Percentiles rank a stretch among this genome's conserved stretches.
phyloP scores from a whole-genome alignment of 495 filamentous ascomycete genomes.

The Hypoxylon perforatum region DNA sequence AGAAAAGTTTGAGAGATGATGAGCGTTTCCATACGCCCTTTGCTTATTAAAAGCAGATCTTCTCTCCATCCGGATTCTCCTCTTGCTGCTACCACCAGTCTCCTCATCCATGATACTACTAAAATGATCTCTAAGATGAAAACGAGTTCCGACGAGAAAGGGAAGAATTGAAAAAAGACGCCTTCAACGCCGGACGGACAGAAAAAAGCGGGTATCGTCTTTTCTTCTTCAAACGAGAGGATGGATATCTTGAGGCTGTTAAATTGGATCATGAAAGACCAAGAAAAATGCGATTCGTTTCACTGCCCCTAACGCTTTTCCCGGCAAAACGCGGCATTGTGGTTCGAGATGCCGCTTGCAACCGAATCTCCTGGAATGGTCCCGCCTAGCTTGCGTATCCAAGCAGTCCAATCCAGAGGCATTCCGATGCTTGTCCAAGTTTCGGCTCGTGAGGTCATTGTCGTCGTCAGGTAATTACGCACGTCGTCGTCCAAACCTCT shows the following conservation, averaged over 20 bases:
- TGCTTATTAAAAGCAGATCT: constrained; percentile 11
- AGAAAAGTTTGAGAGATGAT: too few species aligned
- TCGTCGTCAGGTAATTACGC: constrained; percentile 20
- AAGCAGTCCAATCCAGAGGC: constrained; percentile 8
- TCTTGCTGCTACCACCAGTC: background rate
- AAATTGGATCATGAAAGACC: constrained; percentile 29
- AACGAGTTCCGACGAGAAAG: constrained; percentile 22
- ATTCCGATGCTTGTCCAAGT: constrained; percentile 21
- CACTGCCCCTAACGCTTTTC: background rate
- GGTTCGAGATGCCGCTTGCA: constrained; percentile 9
- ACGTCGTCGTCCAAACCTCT: constrained; percentile 1
- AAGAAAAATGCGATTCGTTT: constrained; percentile 28
- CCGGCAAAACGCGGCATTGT: constrained; percentile 6
- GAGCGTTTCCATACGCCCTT: constrained; percentile 12
- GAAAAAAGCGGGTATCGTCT: constrained; percentile 17
- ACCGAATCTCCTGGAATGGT: constrained; percentile 3
- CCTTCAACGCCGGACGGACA: constrained; percentile 43
- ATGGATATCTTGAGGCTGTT: constrained; percentile 40
- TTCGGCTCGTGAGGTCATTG: constrained; percentile 12
- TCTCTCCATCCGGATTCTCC: background rate
- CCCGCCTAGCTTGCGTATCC: constrained; percentile 22
- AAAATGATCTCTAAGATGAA: constrained; percentile 34
- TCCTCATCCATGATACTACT: constrained; percentile 23
- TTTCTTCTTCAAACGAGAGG: constrained; percentile 40
- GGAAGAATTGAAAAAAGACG: constrained; percentile 28